phyloP scores from a whole-genome alignment of 768 basidiomycete genomes.

The Phlegmacium glaucopus region DNA sequence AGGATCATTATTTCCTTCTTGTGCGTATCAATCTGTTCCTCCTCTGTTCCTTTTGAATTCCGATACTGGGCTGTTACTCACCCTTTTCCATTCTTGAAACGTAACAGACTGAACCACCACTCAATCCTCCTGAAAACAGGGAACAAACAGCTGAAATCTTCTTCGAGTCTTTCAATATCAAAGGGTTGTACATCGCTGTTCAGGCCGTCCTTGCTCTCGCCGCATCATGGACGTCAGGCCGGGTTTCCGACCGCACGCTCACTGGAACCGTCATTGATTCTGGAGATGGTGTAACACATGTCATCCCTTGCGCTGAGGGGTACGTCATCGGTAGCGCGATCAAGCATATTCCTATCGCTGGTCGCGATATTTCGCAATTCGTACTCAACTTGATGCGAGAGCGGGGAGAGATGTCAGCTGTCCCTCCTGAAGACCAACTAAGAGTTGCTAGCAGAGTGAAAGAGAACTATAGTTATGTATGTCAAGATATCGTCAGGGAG shows the following conservation, averaged over 20 bases:
- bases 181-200: constrained; percentile 97
- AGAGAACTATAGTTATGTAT: constrained; percentile 97
- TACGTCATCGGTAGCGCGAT: constrained; percentile 99
- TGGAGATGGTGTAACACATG: constrained; percentile 98
- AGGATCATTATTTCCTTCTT: constrained; percentile 97
- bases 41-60: neutral
- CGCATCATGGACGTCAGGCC: constrained; percentile 93
- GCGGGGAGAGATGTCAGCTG: constrained; percentile 85
- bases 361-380: constrained; percentile 95
- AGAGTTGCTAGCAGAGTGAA: constrained; percentile 92
- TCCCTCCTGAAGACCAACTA: constrained; percentile 94
- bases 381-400: constrained; percentile 95
- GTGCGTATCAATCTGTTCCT: constrained; percentile 45
- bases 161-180: constrained; percentile 99
- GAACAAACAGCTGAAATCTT: constrained; percentile 99
- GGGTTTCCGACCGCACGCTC: constrained; percentile 84
- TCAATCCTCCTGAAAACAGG: constrained; percentile 97
- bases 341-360: constrained; percentile 98
- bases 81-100: no score
- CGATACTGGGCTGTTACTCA: no score
- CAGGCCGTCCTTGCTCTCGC: constrained; percentile 98
- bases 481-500: constrained; percentile 98
- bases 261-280: constrained; percentile 99
- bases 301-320: constrained; percentile 93
- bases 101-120: constrained; percentile 96